Evolutionary conservation across 164 flowering plant species (phyloP).

Genomic region (Taxillus chinensis): DNA sequence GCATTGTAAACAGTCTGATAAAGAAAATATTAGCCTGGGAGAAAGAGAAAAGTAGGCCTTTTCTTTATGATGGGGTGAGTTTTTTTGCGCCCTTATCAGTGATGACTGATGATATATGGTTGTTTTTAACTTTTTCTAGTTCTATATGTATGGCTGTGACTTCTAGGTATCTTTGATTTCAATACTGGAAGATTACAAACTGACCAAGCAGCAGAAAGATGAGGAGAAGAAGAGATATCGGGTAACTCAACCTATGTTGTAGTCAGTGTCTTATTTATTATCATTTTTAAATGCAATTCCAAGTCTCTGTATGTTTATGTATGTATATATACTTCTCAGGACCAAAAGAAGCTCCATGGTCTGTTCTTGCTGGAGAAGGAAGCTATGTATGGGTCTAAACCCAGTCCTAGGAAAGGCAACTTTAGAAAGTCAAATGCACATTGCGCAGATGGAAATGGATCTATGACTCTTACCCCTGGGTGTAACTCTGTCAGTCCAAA

Average conservation of each 20-base stretch:
- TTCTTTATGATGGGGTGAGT: constrained; percentile 87
- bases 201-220: constrained; percentile 63
- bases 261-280: not conserved
- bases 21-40: constrained; percentile 74
- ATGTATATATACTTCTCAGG: constrained; percentile 28
- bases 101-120: not conserved
- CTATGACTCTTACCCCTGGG: constrained; percentile 73
- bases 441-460: constrained; percentile 67
- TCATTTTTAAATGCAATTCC: not conserved
- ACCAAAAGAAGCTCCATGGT: constrained; percentile 89
- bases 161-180: constrained; percentile 60
- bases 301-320: not conserved
- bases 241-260: constrained; percentile 29
- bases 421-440: constrained; percentile 57
- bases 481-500: constrained; percentile 57
- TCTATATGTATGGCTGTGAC: not conserved
- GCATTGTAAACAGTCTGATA: constrained; percentile 69
- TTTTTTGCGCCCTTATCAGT: not conserved
- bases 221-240: constrained; percentile 65
- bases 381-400: constrained; percentile 84
- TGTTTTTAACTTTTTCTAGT: not conserved
- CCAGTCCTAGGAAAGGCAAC: constrained; percentile 67
- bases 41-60: constrained; percentile 40
- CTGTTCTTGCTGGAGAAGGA: constrained; percentile 75
- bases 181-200: constrained; percentile 71